Evolutionary conservation across 208 protist genomes (phyloP).

Genomic region (Trypanosoma congolense): DNA sequence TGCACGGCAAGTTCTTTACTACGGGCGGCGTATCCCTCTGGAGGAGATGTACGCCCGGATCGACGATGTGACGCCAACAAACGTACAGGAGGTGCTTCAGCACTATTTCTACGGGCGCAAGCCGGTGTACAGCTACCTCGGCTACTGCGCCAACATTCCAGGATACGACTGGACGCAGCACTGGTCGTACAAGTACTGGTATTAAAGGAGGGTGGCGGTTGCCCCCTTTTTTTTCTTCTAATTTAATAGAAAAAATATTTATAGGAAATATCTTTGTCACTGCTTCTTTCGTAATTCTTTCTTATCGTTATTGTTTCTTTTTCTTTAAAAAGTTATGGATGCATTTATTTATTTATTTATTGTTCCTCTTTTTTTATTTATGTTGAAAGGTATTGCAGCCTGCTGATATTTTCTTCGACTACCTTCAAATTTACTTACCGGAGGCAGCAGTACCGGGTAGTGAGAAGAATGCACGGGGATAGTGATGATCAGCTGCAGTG

Average conservation of each 20-base stretch:
- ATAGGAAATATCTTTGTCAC: neutral
- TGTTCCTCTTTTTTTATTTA: neutral
- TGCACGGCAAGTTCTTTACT: slow-evolving; percentile 79
- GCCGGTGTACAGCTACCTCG: slow-evolving; percentile 83
- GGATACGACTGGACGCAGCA: slow-evolving; percentile 87
- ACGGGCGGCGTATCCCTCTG: slow-evolving; percentile 79
- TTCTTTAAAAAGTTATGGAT: too few species aligned
- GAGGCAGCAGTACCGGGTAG: too few species aligned
- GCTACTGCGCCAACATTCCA: slow-evolving; percentile 74
- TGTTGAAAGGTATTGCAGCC: too few species aligned
- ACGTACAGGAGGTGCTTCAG: slow-evolving; percentile 83
- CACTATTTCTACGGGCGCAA: slow-evolving; percentile 90
- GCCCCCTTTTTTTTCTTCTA: neutral
- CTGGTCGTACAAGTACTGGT: slow-evolving; percentile 91
- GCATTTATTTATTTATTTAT: too few species aligned
- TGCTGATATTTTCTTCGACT: too few species aligned
- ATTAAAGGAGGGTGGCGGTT: slow-evolving; percentile 36
- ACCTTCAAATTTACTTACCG: too few species aligned
- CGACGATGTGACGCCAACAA: slow-evolving; percentile 80
- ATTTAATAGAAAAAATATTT: neutral
- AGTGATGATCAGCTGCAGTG: too few species aligned
- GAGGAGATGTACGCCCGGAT: slow-evolving; percentile 90
- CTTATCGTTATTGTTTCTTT: neutral
- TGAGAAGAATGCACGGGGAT: too few species aligned
- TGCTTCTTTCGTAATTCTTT: neutral